Conservation (phyloP, 352 stramenopile genomes). For the Phytophthora sp. region DNA sequence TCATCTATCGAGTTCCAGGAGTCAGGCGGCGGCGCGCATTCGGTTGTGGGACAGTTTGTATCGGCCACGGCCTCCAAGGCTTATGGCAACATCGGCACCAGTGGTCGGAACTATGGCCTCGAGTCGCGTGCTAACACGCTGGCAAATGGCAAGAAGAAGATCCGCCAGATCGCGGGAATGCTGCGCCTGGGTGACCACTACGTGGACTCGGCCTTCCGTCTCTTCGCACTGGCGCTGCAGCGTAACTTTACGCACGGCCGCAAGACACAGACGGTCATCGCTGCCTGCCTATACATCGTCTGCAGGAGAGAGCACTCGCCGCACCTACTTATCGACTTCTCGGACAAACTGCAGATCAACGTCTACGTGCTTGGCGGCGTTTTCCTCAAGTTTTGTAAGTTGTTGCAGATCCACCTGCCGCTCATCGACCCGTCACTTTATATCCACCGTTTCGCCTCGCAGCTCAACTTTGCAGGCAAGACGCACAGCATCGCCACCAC, state of each 20-base stretch:
- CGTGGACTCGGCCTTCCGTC: constrained; percentile 95
- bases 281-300: constrained; percentile 98
- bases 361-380: constrained; percentile 88
- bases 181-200: constrained; percentile 94
- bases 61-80: constrained; percentile 91
- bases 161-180: constrained; percentile 93
- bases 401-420: constrained; percentile 96
- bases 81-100: constrained; percentile 88
- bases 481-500: constrained; percentile 95
- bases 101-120: constrained; percentile 92
- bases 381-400: constrained; percentile 92
- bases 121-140: constrained; percentile 97
- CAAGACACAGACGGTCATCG: constrained; percentile 96
- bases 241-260: constrained; percentile 97
- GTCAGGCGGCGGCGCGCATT: constrained; percentile 86
- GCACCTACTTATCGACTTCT: constrained; percentile 99
- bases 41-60: constrained; percentile 97
- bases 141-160: constrained; percentile 94
- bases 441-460: constrained; percentile 97
- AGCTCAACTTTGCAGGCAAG: constrained; percentile 97
- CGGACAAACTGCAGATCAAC: constrained; percentile 97
- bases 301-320: constrained; percentile 98
- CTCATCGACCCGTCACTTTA: constrained; percentile 99
- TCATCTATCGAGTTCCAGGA: constrained; percentile 97
- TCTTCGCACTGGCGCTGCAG: constrained; percentile 96